These are phyloP conservation scores for Luffa acutangula DNA, from an alignment of 306 rosid genomes.

Conservation along the genomic window DNA sequence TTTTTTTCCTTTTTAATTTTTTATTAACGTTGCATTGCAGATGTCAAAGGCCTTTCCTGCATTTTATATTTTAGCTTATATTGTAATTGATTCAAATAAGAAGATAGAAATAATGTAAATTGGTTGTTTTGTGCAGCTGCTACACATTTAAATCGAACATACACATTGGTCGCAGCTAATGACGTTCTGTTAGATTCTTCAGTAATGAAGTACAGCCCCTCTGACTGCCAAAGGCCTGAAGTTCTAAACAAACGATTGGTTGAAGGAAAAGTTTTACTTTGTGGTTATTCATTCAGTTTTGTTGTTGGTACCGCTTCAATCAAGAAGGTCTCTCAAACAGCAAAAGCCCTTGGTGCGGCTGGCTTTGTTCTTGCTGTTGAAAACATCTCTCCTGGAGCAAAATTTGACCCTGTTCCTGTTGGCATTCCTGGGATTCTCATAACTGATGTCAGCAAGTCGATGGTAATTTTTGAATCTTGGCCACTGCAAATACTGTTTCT, in stretches of 20 bases:
- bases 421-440: constrained; percentile 85
- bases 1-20: neutral
- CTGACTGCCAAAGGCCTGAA: constrained; percentile 94
- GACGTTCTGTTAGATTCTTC: constrained; percentile 91
- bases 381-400: constrained; percentile 81
- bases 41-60: neutral
- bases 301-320: constrained; percentile 78
- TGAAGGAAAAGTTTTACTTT: constrained; percentile 89
- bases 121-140: constrained; percentile 51
- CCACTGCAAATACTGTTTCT: neutral
- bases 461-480: constrained; percentile 37
- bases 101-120: neutral
- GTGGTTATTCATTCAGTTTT: constrained; percentile 98
- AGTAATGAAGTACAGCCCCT: constrained; percentile 64
- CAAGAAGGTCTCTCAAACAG: constrained; percentile 83
- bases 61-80: neutral
- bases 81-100: neutral
- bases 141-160: constrained; percentile 62
- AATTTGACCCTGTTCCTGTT: constrained; percentile 94
- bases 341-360: constrained; percentile 85
- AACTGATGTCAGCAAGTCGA: constrained; percentile 65
- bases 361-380: constrained; percentile 98
- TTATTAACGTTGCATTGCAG: neutral
- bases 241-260: constrained; percentile 78
- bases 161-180: constrained; percentile 86